These are phyloP conservation scores for Petunia hybrid DNA, from an alignment of 305 asterid genomes.

Conservation along the genomic window DNA sequence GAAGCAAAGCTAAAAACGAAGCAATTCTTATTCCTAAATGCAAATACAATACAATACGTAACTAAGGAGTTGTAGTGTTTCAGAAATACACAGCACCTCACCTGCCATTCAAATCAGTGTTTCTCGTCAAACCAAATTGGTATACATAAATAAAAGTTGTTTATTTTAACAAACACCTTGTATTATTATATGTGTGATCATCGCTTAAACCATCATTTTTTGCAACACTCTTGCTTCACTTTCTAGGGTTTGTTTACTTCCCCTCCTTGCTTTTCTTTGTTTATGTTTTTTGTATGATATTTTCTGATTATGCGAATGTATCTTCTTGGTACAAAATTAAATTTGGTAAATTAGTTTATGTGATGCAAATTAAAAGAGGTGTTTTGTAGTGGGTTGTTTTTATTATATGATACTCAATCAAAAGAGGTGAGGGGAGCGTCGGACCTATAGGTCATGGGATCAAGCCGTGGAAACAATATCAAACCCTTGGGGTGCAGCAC, in stretches of 20 bases:
- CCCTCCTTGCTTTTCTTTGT: no score
- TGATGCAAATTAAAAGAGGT: background rate
- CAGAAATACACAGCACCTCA: background rate
- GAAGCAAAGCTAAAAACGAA: constrained; percentile 24
- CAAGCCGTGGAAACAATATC: no score
- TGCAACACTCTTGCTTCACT: constrained; percentile 1
- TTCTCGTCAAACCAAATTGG: background rate
- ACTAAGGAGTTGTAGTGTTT: background rate
- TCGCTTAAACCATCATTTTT: background rate
- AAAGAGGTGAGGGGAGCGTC: no score
- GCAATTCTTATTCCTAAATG: background rate
- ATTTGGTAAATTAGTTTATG: background rate
- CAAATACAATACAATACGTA: constrained; percentile 14
- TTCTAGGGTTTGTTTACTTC: constrained; percentile 17
- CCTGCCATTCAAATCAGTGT: constrained; percentile 20
- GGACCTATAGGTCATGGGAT: no score
- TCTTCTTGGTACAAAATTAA: background rate
- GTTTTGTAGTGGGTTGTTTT: background rate
- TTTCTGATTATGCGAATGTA: background rate
- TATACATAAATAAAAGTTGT: no score
- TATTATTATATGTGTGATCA: no score
- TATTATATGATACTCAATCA: no score
- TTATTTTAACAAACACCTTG: no score
- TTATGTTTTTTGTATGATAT: background rate
- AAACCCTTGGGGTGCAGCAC: no score